Evolutionary conservation across 805 yeast species (phyloP), one percentile per base, ranked within the genome.

Genomic region (Candida ficus): DNA sequence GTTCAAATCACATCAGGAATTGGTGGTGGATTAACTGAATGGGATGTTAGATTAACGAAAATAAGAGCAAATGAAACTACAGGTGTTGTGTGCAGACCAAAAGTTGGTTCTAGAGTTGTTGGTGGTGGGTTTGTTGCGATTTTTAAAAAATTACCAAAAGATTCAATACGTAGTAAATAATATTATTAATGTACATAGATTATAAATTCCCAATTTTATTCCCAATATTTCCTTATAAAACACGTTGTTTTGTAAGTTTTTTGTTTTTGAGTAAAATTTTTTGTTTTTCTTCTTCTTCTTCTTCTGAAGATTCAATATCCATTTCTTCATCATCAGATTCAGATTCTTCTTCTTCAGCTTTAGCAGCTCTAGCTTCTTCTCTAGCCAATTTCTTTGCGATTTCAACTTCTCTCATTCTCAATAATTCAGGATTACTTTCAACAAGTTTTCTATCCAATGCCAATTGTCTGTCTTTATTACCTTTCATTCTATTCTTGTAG

Each of bases 401-500:
- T 70, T 90, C 97, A 43, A 90, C 96, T 29, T 89, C 97, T 73
- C 97, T 85, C 76, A 88, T 79, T 65, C 78, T 84, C 68, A 93
- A 75, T 61, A 91, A 71, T 61, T 85, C 95, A 53, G 96, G 96
- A 69, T 93, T 78, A 43, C 77, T 70, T 61, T 82, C 96, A 36
- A 93, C 93, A 60, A 93, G 74, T 67, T 87, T 87, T 69, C 80
- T 80, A 68, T 93, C 99, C 43, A 83, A 72, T 41, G 80, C 87
- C 58, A 88, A 73, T 64, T 85, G 84, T 64, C 80, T 78, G 53
- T 85, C 96, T 67, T 81, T 85, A 71, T 93, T 93, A 49, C 96
- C 97, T 67, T 85, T 87, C 99, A 93, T 93, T 80, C 99, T 85
- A 72, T 90, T 89, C 88, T 90, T 91, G 74, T 87, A 93, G 89